Conservation (phyloP, 768 basidiomycete genomes). For the Rhizopogon vesiculosus region DNA sequence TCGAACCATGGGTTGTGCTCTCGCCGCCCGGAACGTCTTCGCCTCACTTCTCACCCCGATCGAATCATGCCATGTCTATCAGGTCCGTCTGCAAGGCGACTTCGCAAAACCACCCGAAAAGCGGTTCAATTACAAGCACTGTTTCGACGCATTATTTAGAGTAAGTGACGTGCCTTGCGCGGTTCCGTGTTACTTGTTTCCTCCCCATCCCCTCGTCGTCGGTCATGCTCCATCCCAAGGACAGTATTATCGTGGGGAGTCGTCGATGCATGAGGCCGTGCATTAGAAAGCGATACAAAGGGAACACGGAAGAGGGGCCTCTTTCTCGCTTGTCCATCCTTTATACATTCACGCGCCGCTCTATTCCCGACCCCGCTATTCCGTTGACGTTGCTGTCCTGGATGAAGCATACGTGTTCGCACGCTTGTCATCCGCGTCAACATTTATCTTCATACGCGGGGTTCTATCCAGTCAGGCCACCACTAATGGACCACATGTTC, state of each 20-base stretch:
- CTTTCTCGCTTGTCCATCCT: background rate
- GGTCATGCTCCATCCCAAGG: background rate
- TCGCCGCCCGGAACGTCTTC: background rate
- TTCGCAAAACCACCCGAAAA: slow-evolving; percentile 86
- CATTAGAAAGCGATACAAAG: background rate
- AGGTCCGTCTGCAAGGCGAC: slow-evolving; percentile 85
- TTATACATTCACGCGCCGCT: background rate
- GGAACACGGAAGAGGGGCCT: background rate
- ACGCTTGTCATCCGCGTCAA: background rate
- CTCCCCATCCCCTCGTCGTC: background rate
- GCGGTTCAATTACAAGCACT: slow-evolving; percentile 86
- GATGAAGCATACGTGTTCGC: background rate
- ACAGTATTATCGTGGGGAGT: background rate
- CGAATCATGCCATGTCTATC: background rate
- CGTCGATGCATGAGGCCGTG: background rate
- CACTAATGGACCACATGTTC: no score
- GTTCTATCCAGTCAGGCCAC: no score
- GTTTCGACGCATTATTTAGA: slow-evolving; percentile 81
- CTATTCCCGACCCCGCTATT: background rate
- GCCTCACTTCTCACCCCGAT: background rate
- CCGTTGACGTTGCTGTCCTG: background rate
- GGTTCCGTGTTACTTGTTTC: background rate
- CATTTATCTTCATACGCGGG: background rate
- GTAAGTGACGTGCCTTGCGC: slow-evolving; percentile 39
- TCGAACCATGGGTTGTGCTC: background rate